Percentiles rank a stretch among this genome's conserved stretches.
phyloP scores from a whole-genome alignment of 2,329 filamentous ascomycete genomes.

The Cytospora mali region DNA sequence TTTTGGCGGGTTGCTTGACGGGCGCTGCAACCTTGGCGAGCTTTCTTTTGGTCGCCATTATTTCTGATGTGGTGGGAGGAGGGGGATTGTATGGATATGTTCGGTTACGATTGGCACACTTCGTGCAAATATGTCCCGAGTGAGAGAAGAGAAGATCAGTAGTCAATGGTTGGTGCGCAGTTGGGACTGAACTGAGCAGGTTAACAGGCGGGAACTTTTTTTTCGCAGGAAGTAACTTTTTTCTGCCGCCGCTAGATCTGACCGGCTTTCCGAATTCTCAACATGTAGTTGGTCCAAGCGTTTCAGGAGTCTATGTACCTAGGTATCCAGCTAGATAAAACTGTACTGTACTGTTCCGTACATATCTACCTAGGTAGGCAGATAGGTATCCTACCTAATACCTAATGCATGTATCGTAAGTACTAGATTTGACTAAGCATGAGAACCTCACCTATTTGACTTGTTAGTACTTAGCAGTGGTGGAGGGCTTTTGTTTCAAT shows the following conservation, averaged over 20 bases:
- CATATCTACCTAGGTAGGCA: not conserved
- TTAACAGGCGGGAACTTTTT: constrained; percentile 24
- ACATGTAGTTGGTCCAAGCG: constrained; percentile 1
- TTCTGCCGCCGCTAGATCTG: constrained; percentile 27
- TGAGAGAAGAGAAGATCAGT: constrained; percentile 8
- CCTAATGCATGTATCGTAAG: no score
- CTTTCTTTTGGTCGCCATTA: constrained; percentile 66
- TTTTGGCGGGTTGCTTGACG: constrained; percentile 56
- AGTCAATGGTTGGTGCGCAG: constrained; percentile 1
- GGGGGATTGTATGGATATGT: not conserved
- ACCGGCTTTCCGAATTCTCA: constrained; percentile 15
- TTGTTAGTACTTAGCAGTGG: no score
- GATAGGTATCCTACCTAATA: no score
- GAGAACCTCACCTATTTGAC: no score
- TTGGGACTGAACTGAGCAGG: constrained; percentile 8
- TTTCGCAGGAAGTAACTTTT: constrained; percentile 26
- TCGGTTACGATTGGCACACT: not conserved
- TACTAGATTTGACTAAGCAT: no score
- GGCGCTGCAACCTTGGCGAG: constrained; percentile 60
- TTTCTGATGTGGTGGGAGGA: constrained; percentile 13
- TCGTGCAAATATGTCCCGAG: not conserved
- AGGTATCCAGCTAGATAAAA: no score
- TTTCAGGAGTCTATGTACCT: not conserved
- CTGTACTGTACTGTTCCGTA: not conserved
- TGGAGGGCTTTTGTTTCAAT: no score